phyloP scores from a whole-genome alignment of 2,329 filamentous ascomycete species.

The Aspergillus pseudoglaucus region DNA sequence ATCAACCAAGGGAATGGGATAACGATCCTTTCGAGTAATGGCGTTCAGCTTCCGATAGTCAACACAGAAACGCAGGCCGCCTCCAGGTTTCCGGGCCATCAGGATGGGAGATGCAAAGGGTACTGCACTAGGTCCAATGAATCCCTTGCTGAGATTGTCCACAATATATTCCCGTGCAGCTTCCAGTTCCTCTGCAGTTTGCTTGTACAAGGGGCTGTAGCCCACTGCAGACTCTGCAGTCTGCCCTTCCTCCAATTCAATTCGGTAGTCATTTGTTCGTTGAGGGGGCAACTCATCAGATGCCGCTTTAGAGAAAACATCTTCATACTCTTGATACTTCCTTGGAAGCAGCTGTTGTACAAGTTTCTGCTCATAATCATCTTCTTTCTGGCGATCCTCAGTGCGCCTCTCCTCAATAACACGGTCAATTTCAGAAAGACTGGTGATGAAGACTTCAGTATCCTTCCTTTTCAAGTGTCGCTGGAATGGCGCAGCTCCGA shows the following conservation, averaged over 20 bases:
- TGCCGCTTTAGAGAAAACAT: not conserved
- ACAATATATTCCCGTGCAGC: not conserved
- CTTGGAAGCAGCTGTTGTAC: not conserved
- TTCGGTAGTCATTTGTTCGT: not conserved
- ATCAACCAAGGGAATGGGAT: constrained; percentile 18
- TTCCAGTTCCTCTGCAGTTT: not conserved
- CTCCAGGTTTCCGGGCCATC: not conserved
- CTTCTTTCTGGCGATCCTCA: not conserved
- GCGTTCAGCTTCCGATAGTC: constrained; percentile 26
- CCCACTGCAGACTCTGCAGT: not conserved
- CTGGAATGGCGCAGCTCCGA: not conserved
- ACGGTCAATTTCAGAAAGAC: not conserved
- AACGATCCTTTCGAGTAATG: constrained; percentile 26
- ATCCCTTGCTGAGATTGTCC: not conserved
- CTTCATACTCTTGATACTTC: not conserved
- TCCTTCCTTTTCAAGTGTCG: not conserved
- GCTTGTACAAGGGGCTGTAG: not conserved
- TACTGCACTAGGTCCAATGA: not conserved
- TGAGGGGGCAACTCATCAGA: not conserved
- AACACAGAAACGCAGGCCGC: constrained; percentile 14
- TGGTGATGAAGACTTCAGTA: not conserved
- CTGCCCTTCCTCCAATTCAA: not conserved
- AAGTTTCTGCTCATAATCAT: not conserved
- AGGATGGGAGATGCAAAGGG: not conserved
- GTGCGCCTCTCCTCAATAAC: not conserved